Evolutionary conservation across 164 flowering plant genomes (phyloP).

Genomic region (Sedum album): DNA sequence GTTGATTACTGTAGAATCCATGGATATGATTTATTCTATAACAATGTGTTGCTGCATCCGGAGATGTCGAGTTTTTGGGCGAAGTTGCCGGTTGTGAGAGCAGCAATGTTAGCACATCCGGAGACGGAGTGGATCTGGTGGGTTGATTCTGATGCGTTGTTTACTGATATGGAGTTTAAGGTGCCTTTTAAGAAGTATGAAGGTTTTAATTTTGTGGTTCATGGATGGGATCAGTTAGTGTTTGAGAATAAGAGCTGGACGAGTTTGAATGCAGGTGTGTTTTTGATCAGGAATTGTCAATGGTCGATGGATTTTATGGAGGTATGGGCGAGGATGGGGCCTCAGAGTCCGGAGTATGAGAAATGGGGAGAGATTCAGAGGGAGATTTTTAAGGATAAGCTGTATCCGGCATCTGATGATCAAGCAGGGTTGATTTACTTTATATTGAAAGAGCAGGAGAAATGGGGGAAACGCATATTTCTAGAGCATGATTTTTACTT

Average conservation of each 20-base stretch:
- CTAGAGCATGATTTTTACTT: conserved; percentile 59
- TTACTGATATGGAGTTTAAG: conserved; percentile 92
- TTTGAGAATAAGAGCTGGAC: conserved; percentile 65
- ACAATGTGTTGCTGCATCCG: conserved; percentile 53
- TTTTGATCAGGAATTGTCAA: conserved; percentile 82
- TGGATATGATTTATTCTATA: conserved; percentile 54
- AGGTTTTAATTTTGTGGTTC: conserved; percentile 55
- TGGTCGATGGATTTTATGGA: conserved; percentile 94
- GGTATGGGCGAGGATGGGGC: conserved; percentile 82
- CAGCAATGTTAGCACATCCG: conserved; percentile 96
- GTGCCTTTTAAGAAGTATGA: conserved; percentile 63
- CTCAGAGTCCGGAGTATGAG: conserved; percentile 48
- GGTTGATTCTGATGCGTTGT: conserved; percentile 94
- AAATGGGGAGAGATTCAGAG: conserved; percentile 51
- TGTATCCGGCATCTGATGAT: conserved; percentile 73
- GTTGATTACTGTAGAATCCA: conserved; percentile 64
- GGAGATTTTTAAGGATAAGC: conserved; percentile 47
- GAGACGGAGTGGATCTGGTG: conserved; percentile 99
- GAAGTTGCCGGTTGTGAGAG: conserved; percentile 58
- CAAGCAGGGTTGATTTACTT: conserved; percentile 74
- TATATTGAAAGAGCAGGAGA: conserved; percentile 36
- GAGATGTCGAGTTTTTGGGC: conserved; percentile 79
- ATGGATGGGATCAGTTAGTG: conserved; percentile 68
- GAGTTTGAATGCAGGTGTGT: conserved; percentile 79
- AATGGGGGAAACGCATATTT: conserved; percentile 57